Percentiles rank a stretch among this genome's conserved stretches.
These are phyloP conservation scores for Rugiboletus extremiorientalis DNA, from an alignment of 1,284 basidiomycete species.

Conservation along the genomic window DNA sequence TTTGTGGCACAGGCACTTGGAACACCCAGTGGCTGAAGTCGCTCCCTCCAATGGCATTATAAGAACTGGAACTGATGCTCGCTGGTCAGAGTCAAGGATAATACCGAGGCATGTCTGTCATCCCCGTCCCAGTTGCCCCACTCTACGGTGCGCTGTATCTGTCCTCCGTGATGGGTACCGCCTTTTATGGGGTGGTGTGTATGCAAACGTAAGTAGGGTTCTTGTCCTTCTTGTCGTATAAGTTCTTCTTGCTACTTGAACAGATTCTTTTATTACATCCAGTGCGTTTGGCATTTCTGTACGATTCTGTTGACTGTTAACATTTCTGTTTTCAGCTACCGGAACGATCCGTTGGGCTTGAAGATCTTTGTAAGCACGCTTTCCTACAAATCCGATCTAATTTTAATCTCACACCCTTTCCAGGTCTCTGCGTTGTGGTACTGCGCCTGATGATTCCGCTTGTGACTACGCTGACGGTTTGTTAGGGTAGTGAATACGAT, in stretches of 20 bases:
- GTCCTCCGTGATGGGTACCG: background rate
- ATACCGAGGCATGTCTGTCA: background rate
- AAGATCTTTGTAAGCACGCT: conserved; percentile 4
- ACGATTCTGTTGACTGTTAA: too few species aligned
- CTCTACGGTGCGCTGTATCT: conserved; percentile 5
- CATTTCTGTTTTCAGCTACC: background rate
- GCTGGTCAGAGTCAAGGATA: background rate
- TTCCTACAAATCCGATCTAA: too few species aligned
- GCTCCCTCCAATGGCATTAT: background rate
- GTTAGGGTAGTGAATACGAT: background rate
- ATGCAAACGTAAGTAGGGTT: conserved; percentile 2
- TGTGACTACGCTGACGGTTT: background rate
- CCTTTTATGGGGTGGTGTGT: conserved; percentile 5
- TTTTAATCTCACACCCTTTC: background rate
- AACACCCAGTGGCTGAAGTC: too few species aligned
- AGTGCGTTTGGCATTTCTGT: background rate
- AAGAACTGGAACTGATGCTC: background rate
- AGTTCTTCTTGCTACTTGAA: too few species aligned
- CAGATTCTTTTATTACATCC: background rate
- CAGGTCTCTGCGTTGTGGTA: conserved; percentile 3
- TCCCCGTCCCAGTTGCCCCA: background rate
- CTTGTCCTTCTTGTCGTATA: background rate
- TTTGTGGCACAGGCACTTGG: background rate
- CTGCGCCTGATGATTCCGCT: background rate
- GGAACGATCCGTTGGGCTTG: background rate